Base-by-base conservation (phyloP, 768 basidiomycete species). In the Melanogaster broomeanus region DNA sequence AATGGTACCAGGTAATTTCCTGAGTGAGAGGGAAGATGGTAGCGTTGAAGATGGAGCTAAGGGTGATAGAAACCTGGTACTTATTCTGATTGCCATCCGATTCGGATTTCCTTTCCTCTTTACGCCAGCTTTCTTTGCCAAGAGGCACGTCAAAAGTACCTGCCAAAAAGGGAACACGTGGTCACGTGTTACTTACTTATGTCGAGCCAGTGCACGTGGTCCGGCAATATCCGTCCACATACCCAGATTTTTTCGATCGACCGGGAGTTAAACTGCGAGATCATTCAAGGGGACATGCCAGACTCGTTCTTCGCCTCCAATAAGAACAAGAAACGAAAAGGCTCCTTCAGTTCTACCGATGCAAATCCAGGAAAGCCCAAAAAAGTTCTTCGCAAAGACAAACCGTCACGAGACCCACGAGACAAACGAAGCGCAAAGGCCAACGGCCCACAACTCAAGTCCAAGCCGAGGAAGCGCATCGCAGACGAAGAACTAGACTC, bases 271-370 rank as follows among this genome's bases (percentile, higher is more conserved):
- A 27, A 5, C 19, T 24, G 19, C 22, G 10, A 49, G 34, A 21
- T 38, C 34, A 27, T 40, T 42, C 52, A 18, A 27, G 7, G 21
- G 4, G 44, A 54, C 28, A 93, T 93, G 90, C 86, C 88, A 28
- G 90, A 93, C 77, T 72, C 87, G 12, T 94, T 94, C 75, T 93
- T 94, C 72, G 74, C 83, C 27, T 74, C 75, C 15, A 69, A 71
- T 44, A 86, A 82, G 67, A 72, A 70, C 53, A 77, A 79, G 44
- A 90, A 88, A 65, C 79, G 85, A 53, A 87, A 84, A 63, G 82
- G 83, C 24, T 49, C 74, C 13, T 68, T 74, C 11, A 62, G 61
- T 3, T 61, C 65, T 13, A 62, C 72, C 7, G 63, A 60, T 38
- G 58, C 59, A 46, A 6, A 22, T 28, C 18, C 3, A 57, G 42